These are phyloP conservation scores for Beauveria varroae DNA, from an alignment of 2,329 filamentous ascomycete genomes.

Conservation along the genomic window DNA sequence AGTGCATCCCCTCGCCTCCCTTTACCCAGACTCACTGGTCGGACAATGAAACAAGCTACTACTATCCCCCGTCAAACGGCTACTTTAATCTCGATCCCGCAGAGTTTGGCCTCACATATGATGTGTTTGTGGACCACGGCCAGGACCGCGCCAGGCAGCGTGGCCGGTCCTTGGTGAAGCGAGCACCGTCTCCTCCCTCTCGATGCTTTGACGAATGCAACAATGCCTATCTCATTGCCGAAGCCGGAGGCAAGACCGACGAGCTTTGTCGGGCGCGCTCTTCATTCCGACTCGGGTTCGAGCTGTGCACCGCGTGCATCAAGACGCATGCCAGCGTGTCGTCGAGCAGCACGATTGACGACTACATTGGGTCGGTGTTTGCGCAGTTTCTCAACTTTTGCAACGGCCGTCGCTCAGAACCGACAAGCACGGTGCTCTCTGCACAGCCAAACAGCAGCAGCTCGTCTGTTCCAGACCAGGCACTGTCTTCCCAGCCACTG, in stretches of 20 bases:
- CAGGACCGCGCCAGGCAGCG: background rate
- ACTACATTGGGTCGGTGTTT: slow-evolving; percentile 32
- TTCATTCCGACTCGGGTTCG: slow-evolving; percentile 30
- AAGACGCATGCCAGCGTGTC: slow-evolving; percentile 12
- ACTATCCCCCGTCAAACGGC: slow-evolving; percentile 41
- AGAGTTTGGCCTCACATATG: slow-evolving; percentile 55
- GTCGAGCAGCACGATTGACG: slow-evolving; percentile 13
- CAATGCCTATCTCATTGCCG: slow-evolving; percentile 37
- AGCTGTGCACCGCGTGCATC: slow-evolving; percentile 37
- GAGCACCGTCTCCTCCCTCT: slow-evolving; percentile 25
- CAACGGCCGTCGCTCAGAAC: slow-evolving; percentile 17
- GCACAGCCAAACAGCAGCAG: background rate
- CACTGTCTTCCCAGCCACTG: slow-evolving; percentile 17
- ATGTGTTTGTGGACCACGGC: slow-evolving; percentile 43
- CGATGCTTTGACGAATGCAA: slow-evolving; percentile 49
- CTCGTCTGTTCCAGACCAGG: slow-evolving; percentile 17
- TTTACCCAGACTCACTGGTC: slow-evolving; percentile 34
- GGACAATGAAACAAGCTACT: slow-evolving; percentile 38
- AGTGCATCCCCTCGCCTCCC: slow-evolving; percentile 37
- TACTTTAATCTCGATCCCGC: slow-evolving; percentile 59
- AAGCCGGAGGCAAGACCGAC: slow-evolving; percentile 37
- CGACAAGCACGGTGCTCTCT: background rate
- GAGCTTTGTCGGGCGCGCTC: slow-evolving; percentile 38
- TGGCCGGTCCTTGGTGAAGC: no score
- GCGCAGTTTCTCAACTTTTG: slow-evolving; percentile 42